A percentile compares a stretch with the other conserved stretches of the same genome.
phyloP scores from a whole-genome alignment of 1,284 basidiomycete genomes.

The Trametes versicolor region DNA sequence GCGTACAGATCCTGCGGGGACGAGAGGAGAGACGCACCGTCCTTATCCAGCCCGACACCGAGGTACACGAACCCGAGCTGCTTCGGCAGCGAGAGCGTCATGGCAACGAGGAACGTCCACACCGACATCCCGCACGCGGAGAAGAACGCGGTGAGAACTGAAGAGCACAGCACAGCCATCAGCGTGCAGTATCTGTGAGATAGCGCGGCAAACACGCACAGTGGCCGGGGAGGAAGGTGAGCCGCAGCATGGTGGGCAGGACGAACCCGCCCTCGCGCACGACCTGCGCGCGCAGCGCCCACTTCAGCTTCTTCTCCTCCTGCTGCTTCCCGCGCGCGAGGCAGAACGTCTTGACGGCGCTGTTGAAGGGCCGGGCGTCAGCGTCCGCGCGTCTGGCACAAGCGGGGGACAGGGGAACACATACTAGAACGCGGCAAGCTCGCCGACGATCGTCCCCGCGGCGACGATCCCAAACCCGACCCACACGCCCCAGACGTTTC shows the following conservation, averaged over 20 bases:
- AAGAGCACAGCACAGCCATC: neutral
- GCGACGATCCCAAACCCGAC: constrained; percentile 73
- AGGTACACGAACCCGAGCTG: constrained; percentile 80
- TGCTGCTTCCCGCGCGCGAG: constrained; percentile 72
- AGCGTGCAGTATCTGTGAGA: neutral
- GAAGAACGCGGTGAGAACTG: constrained; percentile 78
- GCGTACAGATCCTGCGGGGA: too few relatives aligned
- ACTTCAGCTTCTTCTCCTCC: constrained; percentile 75
- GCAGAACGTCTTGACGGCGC: constrained; percentile 73
- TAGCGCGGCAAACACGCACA: constrained; percentile 49
- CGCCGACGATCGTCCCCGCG: constrained; percentile 72
- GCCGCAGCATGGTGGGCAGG: constrained; percentile 75
- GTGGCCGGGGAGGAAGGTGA: constrained; percentile 84
- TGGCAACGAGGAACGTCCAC: constrained; percentile 73
- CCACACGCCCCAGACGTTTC: constrained; percentile 78
- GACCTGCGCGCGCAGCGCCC: constrained; percentile 80
- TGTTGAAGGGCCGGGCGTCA: constrained; percentile 33
- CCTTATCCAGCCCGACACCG: constrained; percentile 62
- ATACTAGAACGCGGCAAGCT: constrained; percentile 77
- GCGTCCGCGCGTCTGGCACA: neutral
- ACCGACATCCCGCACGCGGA: constrained; percentile 83
- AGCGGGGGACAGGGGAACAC: constrained; percentile 31
- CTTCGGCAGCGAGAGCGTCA: constrained; percentile 81
- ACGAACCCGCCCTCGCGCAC: constrained; percentile 83
- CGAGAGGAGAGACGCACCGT: constrained; percentile 41